Conservation (phyloP, 257 asterid species). For the Solanum okadae region DNA sequence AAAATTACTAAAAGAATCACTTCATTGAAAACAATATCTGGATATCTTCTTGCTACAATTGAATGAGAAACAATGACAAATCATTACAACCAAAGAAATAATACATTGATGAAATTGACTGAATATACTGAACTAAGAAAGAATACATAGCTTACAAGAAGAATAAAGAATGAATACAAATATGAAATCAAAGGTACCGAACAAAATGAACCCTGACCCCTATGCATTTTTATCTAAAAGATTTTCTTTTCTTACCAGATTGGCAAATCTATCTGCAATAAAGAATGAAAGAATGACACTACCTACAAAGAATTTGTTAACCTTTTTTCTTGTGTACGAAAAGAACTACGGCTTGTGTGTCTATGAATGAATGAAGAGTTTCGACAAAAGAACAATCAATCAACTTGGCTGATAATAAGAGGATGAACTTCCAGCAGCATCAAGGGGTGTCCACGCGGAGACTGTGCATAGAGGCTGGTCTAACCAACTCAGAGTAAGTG, state of each 20-base stretch:
- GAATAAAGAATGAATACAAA: background rate
- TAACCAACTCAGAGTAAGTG: constrained; percentile 55
- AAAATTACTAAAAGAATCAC: background rate
- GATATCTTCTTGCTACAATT: background rate
- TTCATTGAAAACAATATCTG: background rate
- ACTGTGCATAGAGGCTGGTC: constrained; percentile 79
- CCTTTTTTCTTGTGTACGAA: constrained; percentile 9
- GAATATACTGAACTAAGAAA: background rate
- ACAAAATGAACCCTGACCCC: background rate
- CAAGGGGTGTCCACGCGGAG: constrained; percentile 50
- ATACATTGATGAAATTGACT: background rate
- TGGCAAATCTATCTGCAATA: constrained; percentile 42
- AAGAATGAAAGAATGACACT: constrained; percentile 60
- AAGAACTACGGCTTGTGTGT: constrained; percentile 3
- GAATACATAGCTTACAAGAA: background rate
- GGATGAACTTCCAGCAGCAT: constrained; percentile 48
- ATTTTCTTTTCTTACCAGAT: background rate
- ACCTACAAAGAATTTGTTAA: constrained; percentile 40
- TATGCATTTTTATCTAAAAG: background rate
- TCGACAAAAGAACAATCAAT: background rate
- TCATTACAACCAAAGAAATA: background rate
- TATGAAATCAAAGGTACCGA: background rate
- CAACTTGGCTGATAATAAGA: constrained; percentile 9
- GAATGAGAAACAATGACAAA: background rate
- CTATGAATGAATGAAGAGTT: background rate